Base-by-base conservation (phyloP, 495 filamentous ascomycete genomes). In the Penicillium turbatum region DNA sequence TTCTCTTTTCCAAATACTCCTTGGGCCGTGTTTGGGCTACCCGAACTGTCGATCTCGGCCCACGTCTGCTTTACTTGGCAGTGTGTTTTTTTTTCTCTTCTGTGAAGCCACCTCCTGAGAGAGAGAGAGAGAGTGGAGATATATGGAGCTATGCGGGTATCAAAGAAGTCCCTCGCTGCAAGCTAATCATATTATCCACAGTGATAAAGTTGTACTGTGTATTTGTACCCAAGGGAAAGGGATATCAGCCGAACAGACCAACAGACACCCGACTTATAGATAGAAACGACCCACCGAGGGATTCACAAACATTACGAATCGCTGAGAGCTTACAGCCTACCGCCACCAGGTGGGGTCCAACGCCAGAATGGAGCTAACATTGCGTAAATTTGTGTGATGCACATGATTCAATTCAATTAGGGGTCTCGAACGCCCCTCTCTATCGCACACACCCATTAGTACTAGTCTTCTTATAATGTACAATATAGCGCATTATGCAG, bases 201-300 rank as follows among this genome's bases (percentile, higher is more conserved):
- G 10, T 26, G n/a, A 16, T 15, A n/a, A n/a, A n/a, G n/a, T n/a
- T n/a, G n/a, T n/a, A n/a, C n/a, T n/a, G n/a, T n/a, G n/a, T n/a
- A n/a, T n/a, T n/a, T n/a, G 44, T 30, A 15, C 15, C n/a, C 30
- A 30, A 31, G 27, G 10, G 13, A 39, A 39, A 39, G 47, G 46
- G 17, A 49, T 37, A 26, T 13, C 6, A 29, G 19, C n/a, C 3
- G 12, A 31, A n/a, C n/a, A n/a, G n/a, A n/a, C 34, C n/a, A 49
- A 39, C 47, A 30, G 35, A 48, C 35, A 15, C 21, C 17, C 32
- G 38, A 35, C 15, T 56, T 56, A 57, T 54, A 62, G 35, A 58
- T 62, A 62, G 59, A 62, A 62, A 32, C 5, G 41, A 51, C 49
- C 45, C 54, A 52, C 48, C n/a, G 10, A 47, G 39, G 53, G 17